Evolutionary conservation across 2,329 filamentous ascomycete genomes (phyloP), one percentile per base, ranked within the genome.

Genomic region (Alternaria metachromatica): DNA sequence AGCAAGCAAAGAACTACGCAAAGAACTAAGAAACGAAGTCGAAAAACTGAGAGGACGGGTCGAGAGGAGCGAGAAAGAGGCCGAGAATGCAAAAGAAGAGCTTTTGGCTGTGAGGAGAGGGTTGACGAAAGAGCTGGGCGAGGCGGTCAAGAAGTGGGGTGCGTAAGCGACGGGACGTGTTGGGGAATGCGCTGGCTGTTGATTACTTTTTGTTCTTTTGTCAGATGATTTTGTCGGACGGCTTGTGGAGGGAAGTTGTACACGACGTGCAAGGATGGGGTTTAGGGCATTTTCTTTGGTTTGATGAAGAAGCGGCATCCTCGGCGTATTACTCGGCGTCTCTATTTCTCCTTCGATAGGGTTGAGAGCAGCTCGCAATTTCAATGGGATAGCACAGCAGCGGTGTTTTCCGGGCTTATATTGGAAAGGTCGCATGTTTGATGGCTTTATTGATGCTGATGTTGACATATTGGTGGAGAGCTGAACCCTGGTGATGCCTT

Each of bases 111-210:
- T 64, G 4, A 20, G 59, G 25, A 15, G 59, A 6, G 59, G 62
- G 6, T 12, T 64, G 6, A 58, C 62, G 3, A 64, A 58, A 20
- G 62, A 62, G 20, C 26, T 62, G 54, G 59, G 59, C 13, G 62
- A 64, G 30, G 62, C 62, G 33, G 62, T 64, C 30, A 57, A 64
- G 33, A 58, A 64, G 33, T 62, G 62, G 62, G 62, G 59, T 25
- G 50, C 59, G 10, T 64, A 28, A 57, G 12, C 44, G n/a, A 53
- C 13, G 13, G 13, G 13, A 43, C 37, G 37, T 43, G n/a, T 18
- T 28, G 13, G 23, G 23, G 3, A 49, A 25, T 30, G 30, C 21
- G 49, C 6, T 41, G 37, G 37, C 37, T 41, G 13, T 20, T 21
- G 49, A 37, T 53, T 37, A 13, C 21, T 33, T 53, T 18, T 25